Conservation (phyloP, 805 yeast genomes). For the Wickerhamomyces bisporus region DNA sequence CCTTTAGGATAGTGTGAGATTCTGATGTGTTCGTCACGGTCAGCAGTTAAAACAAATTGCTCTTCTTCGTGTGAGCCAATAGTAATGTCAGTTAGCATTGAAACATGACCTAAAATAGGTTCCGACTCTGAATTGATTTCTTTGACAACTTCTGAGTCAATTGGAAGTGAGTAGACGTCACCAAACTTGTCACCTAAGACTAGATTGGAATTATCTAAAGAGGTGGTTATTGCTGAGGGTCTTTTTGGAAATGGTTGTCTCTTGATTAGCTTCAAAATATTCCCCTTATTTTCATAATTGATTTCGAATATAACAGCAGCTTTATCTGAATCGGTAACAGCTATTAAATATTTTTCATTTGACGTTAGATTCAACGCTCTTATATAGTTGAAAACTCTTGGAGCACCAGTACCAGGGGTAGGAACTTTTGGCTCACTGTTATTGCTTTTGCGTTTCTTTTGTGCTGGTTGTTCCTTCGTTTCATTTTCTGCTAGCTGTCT, state of each 20-base stretch:
- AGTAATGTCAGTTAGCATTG: conserved; percentile 82
- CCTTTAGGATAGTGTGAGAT: conserved; percentile 75
- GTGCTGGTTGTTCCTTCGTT: conserved; percentile 14
- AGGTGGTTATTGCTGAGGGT: conserved; percentile 80
- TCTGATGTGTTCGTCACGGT: conserved; percentile 94
- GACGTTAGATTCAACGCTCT: conserved; percentile 54
- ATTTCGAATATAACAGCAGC: conserved; percentile 59
- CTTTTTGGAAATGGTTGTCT: conserved; percentile 85
- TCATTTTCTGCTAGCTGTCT: conserved; percentile 12
- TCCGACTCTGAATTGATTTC: conserved; percentile 39
- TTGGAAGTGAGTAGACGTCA: conserved; percentile 69
- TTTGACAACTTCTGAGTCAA: conserved; percentile 32
- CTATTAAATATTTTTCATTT: conserved; percentile 51
- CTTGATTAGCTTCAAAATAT: conserved; percentile 48
- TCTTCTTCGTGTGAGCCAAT: conserved; percentile 40
- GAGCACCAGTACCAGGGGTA: conserved; percentile 64
- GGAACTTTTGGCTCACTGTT: conserved; percentile 48
- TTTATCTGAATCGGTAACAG: conserved; percentile 80
- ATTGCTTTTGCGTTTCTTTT: conserved; percentile 31
- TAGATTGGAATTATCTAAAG: conserved; percentile 51
- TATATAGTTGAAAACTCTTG: conserved; percentile 61
- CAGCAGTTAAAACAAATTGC: conserved; percentile 66
- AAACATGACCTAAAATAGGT: conserved; percentile 92
- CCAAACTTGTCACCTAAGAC: conserved; percentile 94
- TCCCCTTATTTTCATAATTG: conserved; percentile 22